phyloP scores from a whole-genome alignment of 208 protist species.

The Wallacemonas collosoma region DNA sequence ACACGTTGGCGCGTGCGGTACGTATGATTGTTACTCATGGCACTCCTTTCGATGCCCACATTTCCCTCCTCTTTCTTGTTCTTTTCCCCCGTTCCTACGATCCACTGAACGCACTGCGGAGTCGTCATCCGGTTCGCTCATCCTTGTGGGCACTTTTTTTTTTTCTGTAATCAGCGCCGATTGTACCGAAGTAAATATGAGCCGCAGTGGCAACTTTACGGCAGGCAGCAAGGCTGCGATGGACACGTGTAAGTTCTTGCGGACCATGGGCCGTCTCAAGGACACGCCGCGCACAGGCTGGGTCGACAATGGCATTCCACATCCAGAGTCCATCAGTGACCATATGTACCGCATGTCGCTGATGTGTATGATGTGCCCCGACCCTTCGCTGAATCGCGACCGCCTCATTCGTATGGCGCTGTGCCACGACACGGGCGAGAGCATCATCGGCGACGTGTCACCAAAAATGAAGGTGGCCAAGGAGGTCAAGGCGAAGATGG shows the following conservation, averaged over 20 bases:
- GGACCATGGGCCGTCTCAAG: slow-evolving; percentile 82
- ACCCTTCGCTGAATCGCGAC: slow-evolving; percentile 66
- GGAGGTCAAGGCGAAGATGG: slow-evolving; percentile 73
- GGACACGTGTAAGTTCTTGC: slow-evolving; percentile 71
- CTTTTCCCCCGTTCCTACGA: background rate
- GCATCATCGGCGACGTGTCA: slow-evolving; percentile 90
- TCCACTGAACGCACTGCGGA: background rate
- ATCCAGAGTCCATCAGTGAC: slow-evolving; percentile 83
- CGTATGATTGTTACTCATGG: too few relatives aligned
- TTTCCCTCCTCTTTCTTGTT: slow-evolving; percentile 1
- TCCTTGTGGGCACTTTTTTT: background rate
- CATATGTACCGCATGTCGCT: slow-evolving; percentile 94
- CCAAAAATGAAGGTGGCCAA: slow-evolving; percentile 82
- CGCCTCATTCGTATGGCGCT: slow-evolving; percentile 88
- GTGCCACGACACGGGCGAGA: slow-evolving; percentile 88
- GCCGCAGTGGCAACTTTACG: slow-evolving; percentile 4
- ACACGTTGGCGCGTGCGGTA: too few relatives aligned
- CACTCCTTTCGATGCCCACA: too few relatives aligned
- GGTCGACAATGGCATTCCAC: slow-evolving; percentile 76
- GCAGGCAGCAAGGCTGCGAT: slow-evolving; percentile 20
- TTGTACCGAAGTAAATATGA: background rate
- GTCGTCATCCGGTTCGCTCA: too few relatives aligned
- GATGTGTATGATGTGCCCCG: slow-evolving; percentile 92
- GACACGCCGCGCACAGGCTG: slow-evolving; percentile 87
- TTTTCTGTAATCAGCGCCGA: background rate